These are phyloP conservation scores for Lactarius psammicola DNA, from an alignment of 768 basidiomycete genomes.

Conservation along the genomic window DNA sequence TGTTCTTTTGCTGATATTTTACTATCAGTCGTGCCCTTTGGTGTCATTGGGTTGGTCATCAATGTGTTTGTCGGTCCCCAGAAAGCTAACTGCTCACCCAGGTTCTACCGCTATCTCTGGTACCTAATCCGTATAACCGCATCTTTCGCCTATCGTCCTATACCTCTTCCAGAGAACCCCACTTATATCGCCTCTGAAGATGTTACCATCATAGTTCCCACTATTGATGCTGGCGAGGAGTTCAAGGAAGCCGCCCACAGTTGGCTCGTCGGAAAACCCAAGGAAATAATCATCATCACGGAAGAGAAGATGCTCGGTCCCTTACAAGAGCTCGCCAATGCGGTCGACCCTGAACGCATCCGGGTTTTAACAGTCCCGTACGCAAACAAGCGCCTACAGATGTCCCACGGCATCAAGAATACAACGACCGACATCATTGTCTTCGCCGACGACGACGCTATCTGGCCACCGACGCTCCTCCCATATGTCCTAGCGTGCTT, in stretches of 20 bases:
- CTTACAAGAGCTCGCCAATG: conserved; percentile 83
- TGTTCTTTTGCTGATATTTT: conserved; percentile 3
- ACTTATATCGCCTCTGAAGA: conserved; percentile 89
- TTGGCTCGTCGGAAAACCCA: conserved; percentile 91
- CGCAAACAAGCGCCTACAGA: conserved; percentile 92
- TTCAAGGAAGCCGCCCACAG: conserved; percentile 91
- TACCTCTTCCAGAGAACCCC: conserved; percentile 85
- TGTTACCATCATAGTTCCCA: conserved; percentile 95
- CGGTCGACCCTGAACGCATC: conserved; percentile 81
- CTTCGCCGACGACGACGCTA: conserved; percentile 93
- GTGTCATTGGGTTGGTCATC: conserved; percentile 70
- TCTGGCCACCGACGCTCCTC: conserved; percentile 92
- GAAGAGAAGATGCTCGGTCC: conserved; percentile 91
- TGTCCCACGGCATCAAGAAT: conserved; percentile 90
- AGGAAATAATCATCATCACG: conserved; percentile 72
- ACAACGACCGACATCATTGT: conserved; percentile 91
- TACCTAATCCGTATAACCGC: conserved; percentile 82
- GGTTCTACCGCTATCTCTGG: conserved; percentile 94
- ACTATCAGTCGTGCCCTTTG: conserved; percentile 80
- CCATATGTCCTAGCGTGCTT: conserved; percentile 88
- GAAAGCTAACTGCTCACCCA: conserved; percentile 32
- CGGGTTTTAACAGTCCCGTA: conserved; percentile 88
- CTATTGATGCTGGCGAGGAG: conserved; percentile 94
- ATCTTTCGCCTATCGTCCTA: conserved; percentile 78
- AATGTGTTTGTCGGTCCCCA: conserved; percentile 2